Evolutionary conservation across 2,329 filamentous ascomycete genomes (phyloP).

Genomic region (Exophiala viscosa): DNA sequence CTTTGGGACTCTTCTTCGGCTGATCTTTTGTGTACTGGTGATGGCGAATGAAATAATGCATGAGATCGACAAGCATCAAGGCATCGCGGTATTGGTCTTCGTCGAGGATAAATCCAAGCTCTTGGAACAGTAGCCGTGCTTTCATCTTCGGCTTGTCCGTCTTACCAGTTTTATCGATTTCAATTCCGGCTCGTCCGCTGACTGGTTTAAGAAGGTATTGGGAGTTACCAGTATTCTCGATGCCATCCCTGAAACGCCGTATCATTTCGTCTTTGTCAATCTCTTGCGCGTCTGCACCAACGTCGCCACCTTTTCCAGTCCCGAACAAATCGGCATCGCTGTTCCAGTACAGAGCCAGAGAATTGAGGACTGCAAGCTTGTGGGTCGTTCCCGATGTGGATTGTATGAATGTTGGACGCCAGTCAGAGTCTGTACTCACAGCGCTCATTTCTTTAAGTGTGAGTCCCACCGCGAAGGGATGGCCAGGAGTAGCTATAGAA

Average conservation of each 20-base stretch:
- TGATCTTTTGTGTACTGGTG: constrained; percentile 95
- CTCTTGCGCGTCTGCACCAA: constrained; percentile 55
- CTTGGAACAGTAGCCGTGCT: constrained; percentile 86
- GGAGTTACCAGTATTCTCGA: constrained; percentile 71
- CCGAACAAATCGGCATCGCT: constrained; percentile 84
- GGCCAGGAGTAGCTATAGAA: constrained; percentile 87
- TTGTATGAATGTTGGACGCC: constrained; percentile 94
- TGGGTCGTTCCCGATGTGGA: constrained; percentile 78
- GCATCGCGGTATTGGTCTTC: constrained; percentile 96
- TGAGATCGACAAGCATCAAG: constrained; percentile 95
- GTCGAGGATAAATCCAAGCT: constrained; percentile 95
- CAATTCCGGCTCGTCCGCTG: constrained; percentile 88
- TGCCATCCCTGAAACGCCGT: constrained; percentile 70
- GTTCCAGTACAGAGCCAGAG: constrained; percentile 95
- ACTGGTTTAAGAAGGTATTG: constrained; percentile 97
- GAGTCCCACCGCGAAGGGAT: constrained; percentile 88
- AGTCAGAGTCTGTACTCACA: constrained; percentile 89
- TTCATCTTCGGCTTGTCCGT: constrained; percentile 79
- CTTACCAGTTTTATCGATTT: constrained; percentile 89
- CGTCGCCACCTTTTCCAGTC: constrained; percentile 69
- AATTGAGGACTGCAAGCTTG: constrained; percentile 87
- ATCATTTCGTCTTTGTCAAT: constrained; percentile 74
- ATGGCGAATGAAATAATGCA: constrained; percentile 96
- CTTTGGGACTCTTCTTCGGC: constrained; percentile 77
- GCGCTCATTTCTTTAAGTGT: constrained; percentile 96